These are phyloP conservation scores for Stereocaulon alpinum DNA, from an alignment of 495 filamentous ascomycete genomes.

Conservation along the genomic window DNA sequence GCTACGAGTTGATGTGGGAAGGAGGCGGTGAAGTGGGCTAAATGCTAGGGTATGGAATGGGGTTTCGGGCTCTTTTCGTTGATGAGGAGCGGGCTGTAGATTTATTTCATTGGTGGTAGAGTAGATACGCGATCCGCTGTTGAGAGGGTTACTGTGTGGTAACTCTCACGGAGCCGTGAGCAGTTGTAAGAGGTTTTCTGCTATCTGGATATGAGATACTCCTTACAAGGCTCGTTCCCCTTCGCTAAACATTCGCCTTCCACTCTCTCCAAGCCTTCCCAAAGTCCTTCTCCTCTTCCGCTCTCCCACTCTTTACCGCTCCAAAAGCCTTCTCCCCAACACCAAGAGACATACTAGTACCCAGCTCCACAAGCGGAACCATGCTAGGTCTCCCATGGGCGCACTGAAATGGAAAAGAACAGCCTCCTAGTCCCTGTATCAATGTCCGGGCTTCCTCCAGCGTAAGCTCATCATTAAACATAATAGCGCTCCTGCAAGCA, in stretches of 20 bases:
- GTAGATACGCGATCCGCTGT: too few relatives aligned
- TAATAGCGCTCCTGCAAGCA: slow-evolving; percentile 83
- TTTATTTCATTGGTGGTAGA: too few relatives aligned
- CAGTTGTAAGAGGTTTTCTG: not conserved
- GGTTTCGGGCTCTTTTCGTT: too few relatives aligned
- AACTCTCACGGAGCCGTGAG: too few relatives aligned
- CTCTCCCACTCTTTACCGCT: not conserved
- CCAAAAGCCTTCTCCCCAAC: not conserved
- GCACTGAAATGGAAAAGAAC: slow-evolving; percentile 86
- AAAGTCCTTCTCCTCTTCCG: not conserved
- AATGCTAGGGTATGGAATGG: too few relatives aligned
- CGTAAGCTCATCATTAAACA: slow-evolving; percentile 83
- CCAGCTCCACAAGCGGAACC: slow-evolving; percentile 58
- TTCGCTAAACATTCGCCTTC: not conserved
- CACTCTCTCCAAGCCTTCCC: slow-evolving; percentile 15
- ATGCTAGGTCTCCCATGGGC: slow-evolving; percentile 76
- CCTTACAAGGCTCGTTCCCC: not conserved
- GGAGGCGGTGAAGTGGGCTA: too few relatives aligned
- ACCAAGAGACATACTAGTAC: slow-evolving; percentile 8
- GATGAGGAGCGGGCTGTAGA: too few relatives aligned
- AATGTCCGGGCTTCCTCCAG: slow-evolving; percentile 55
- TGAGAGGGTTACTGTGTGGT: too few relatives aligned
- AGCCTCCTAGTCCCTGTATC: slow-evolving; percentile 50
- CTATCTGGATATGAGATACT: not conserved
- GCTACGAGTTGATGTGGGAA: too few relatives aligned